Evolutionary conservation across 306 rosid species (phyloP).

Genomic region (Benincasa hispida): DNA sequence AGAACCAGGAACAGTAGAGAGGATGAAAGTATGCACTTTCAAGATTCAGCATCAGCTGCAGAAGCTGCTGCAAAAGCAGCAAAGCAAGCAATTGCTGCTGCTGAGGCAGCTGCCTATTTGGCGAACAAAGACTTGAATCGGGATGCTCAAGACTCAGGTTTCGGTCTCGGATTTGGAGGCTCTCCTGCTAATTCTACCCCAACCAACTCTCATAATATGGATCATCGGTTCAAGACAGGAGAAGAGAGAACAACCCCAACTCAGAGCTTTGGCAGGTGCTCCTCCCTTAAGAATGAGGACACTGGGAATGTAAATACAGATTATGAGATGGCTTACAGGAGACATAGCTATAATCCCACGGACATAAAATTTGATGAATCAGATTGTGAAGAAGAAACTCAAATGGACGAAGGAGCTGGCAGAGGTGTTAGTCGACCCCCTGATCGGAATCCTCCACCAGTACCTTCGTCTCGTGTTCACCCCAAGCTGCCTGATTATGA

Average conservation of each 20-base stretch:
- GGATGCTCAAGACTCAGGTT: slow-evolving; percentile 17
- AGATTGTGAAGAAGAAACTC: slow-evolving; percentile 63
- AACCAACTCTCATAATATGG: not conserved
- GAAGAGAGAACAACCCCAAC: slow-evolving; percentile 20
- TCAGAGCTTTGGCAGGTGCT: slow-evolving; percentile 39
- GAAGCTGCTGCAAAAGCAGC: slow-evolving; percentile 91
- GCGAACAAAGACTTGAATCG: slow-evolving; percentile 47
- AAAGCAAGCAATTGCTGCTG: slow-evolving; percentile 77
- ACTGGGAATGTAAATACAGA: slow-evolving; percentile 10
- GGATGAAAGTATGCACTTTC: slow-evolving; percentile 24
- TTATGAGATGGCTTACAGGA: slow-evolving; percentile 32
- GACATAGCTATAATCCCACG: slow-evolving; percentile 54
- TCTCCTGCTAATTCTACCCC: slow-evolving; percentile 5
- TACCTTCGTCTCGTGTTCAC: slow-evolving; percentile 51
- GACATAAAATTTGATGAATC: slow-evolving; percentile 78
- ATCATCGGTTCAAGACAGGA: slow-evolving; percentile 18
- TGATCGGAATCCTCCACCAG: slow-evolving; percentile 39
- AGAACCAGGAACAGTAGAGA: slow-evolving; percentile 26
- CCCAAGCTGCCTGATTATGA: slow-evolving; percentile 88
- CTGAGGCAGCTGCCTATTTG: slow-evolving; percentile 80
- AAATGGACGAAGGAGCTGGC: slow-evolving; percentile 22
- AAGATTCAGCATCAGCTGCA: slow-evolving; percentile 60
- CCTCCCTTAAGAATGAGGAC: slow-evolving; percentile 20
- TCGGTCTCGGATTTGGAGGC: slow-evolving; percentile 13
- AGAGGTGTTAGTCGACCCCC: slow-evolving; percentile 30